Evolutionary conservation across 176 grass and related monocot species (phyloP).

Genomic region (Elymus sibiricus): DNA sequence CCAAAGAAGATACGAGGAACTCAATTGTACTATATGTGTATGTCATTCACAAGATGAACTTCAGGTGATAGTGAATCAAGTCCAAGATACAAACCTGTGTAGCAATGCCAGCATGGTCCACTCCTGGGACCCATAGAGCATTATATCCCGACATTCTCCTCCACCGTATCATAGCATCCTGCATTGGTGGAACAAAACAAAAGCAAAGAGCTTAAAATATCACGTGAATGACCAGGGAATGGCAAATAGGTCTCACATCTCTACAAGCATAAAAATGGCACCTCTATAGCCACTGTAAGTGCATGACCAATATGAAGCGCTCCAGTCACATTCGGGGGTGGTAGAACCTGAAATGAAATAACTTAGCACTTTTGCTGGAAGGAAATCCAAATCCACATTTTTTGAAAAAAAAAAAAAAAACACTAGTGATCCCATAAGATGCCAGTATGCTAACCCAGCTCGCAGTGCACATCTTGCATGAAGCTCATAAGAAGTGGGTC

Average conservation of each 20-base stretch:
- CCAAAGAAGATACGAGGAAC: slow-evolving; percentile 6
- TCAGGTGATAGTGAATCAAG: background rate
- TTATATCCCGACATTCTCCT: slow-evolving; percentile 92
- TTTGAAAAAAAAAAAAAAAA: too few species aligned
- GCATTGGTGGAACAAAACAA: slow-evolving; percentile 20
- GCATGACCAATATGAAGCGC: slow-evolving; percentile 15
- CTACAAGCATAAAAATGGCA: slow-evolving; percentile 5
- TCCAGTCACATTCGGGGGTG: slow-evolving; percentile 20
- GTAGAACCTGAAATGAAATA: slow-evolving; percentile 6
- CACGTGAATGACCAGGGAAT: background rate
- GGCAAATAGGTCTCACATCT: background rate
- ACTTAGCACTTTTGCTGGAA: background rate
- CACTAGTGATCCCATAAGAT: background rate
- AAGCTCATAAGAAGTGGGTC: background rate
- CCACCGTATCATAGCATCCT: slow-evolving; percentile 92
- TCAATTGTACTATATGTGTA: background rate
- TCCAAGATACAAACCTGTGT: slow-evolving; percentile 65
- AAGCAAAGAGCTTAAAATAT: background rate
- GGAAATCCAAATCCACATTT: background rate
- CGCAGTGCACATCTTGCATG: background rate
- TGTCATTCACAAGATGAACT: slow-evolving; percentile 1
- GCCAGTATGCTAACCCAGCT: background rate
- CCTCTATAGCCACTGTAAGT: slow-evolving; percentile 55
- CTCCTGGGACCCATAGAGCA: slow-evolving; percentile 84
- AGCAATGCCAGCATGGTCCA: slow-evolving; percentile 97